Base-by-base conservation (phyloP, 2,329 filamentous ascomycete genomes). In the Aspergillus sp. region DNA sequence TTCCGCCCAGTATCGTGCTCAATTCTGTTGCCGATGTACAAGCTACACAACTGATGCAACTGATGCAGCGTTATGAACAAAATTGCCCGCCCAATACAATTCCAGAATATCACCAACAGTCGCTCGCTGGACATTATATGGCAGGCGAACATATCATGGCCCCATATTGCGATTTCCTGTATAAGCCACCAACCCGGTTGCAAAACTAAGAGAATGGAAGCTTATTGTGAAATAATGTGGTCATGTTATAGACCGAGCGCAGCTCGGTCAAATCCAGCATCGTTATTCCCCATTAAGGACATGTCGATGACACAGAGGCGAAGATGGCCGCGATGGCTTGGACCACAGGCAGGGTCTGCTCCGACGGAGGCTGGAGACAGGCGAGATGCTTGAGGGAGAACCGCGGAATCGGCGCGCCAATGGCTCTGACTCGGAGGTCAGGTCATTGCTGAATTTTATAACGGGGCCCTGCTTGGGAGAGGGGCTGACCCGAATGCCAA, bases 301-400 rank as follows among this genome's bases (percentile, higher is more conserved):
- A n/a, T n/a, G n/a, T n/a, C n/a, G n/a, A n/a, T 4, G 89, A 96
- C 0, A 83, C 79, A 2, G 89, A 93, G 0, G 68, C 52, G 48
- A 98, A 91, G 2, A 72, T 89, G 5, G 86, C 86, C 2, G 89
- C 86, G 48, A 98, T 98, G 26, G 91, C 88, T 44, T 78, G 64
- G 45, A 80, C 77, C 12, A 81, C 74, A 26, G 78, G 76, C 5
- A 78, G 65, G 0, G 71, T 73, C 43, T 76, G 64, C 26, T 67
- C 58, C 16, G 68, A 74, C 1, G 73, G 61, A 7, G 74, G 72
- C 24, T 71, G 60, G 43, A 79, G 74, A 37, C 75, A 79, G 30
- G 91, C 89, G 39, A 96, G 69, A 59, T 96, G 84, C 68, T 98
- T 98, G 39, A 98, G 78, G 12, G 89, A 95, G 69, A 98, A 98